Percentiles rank a stretch among this genome's conserved stretches.
Conservation (phyloP, 148 eudicot species). For the Vaccinium myrtillus region DNA sequence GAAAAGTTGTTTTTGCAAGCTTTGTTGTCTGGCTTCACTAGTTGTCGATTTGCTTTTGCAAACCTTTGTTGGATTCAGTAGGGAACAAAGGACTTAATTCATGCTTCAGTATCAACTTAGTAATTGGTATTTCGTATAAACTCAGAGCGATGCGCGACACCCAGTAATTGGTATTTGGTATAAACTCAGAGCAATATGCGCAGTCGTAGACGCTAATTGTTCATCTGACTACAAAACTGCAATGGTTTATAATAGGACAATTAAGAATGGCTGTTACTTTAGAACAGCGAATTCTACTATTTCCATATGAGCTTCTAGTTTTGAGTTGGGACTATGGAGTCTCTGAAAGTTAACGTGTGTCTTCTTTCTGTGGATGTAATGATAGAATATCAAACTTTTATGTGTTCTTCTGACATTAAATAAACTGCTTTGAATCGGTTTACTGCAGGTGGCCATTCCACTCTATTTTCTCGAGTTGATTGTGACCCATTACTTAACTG, state of each 20-base stretch:
- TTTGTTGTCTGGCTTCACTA: background rate
- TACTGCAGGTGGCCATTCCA: slow-evolving; percentile 50
- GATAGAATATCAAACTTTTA: background rate
- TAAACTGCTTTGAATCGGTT: slow-evolving; percentile 12
- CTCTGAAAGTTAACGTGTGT: background rate
- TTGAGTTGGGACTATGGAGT: background rate
- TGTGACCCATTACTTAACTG: slow-evolving; percentile 42
- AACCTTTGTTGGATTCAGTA: background rate
- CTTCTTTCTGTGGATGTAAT: background rate
- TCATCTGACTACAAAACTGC: background rate
- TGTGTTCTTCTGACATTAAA: background rate
- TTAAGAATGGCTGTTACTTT: background rate
- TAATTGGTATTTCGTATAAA: background rate
- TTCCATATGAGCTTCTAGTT: background rate
- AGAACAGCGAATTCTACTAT: background rate
- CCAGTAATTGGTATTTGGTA: background rate
- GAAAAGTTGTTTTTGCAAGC: background rate
- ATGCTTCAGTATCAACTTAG: background rate
- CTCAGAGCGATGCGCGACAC: background rate
- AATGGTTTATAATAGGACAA: background rate
- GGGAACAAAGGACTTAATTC: background rate
- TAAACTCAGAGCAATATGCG: background rate
- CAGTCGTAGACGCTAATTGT: background rate
- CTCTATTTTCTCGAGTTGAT: slow-evolving; percentile 56
- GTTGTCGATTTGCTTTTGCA: background rate